Percentiles rank a stretch among this genome's conserved stretches.
Evolutionary conservation across 2,329 filamentous ascomycete genomes (phyloP).

Genomic region (Verticillium isaacii): DNA sequence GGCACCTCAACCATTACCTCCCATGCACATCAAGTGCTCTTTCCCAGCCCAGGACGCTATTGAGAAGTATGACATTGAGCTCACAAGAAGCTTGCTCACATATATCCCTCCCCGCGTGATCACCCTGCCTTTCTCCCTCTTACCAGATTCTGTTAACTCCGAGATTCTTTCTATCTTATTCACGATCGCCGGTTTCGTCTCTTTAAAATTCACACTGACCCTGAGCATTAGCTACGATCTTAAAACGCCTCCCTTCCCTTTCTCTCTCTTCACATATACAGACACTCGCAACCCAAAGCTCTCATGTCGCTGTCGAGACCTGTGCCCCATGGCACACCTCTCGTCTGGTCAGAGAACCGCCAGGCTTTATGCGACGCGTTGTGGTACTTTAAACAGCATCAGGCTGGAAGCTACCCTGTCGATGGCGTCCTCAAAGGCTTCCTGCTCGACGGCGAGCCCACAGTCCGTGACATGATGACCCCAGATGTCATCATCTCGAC

Average conservation of each 20-base stretch:
- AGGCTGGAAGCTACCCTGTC: constrained; percentile 52
- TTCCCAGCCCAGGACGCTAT: too few species aligned
- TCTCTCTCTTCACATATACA: not conserved
- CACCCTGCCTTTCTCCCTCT: too few species aligned
- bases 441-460: constrained; percentile 52
- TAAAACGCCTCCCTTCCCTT: not conserved
- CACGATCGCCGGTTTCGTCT: too few species aligned
- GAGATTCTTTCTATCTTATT: too few species aligned
- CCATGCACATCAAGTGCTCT: too few species aligned
- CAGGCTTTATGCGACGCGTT: constrained; percentile 60
- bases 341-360: constrained; percentile 52
- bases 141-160: too few species aligned
- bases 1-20: too few species aligned
- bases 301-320: not conserved
- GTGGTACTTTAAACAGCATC: constrained; percentile 56
- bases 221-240: too few species aligned
- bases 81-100: too few species aligned
- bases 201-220: too few species aligned
- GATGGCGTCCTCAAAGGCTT: constrained; percentile 48
- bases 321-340: constrained; percentile 3
- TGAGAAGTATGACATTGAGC: too few species aligned
- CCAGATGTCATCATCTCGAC: constrained; percentile 59
- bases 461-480: constrained; percentile 52
- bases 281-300: not conserved
- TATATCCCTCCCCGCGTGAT: too few species aligned